These are phyloP conservation scores for Ambrosiella xylebori DNA, from an alignment of 2,329 filamentous ascomycete genomes.

Conservation along the genomic window DNA sequence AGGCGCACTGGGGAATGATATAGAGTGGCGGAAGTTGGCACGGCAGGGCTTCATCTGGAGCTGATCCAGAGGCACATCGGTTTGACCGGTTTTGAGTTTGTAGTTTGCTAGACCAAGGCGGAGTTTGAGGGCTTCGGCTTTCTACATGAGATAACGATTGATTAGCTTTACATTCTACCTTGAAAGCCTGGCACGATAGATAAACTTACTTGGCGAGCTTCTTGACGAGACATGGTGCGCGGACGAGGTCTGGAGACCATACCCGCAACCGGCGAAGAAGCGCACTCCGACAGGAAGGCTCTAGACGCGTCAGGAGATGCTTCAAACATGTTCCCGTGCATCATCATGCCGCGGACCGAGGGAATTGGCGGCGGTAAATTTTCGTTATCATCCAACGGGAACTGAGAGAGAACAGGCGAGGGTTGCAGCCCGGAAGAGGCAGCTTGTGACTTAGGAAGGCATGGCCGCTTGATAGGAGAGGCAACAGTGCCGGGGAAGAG, in stretches of 20 bases:
- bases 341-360: background rate
- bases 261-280: conserved; percentile 3
- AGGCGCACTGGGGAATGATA: conserved; percentile 46
- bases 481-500: conserved; percentile 2
- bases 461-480: background rate
- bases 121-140: conserved; percentile 47
- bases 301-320: conserved; percentile 10
- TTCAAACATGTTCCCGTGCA: conserved; percentile 6
- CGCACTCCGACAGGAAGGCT: conserved; percentile 9
- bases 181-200: background rate
- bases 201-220: conserved; percentile 23
- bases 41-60: conserved; percentile 36
- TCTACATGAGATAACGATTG: conserved; percentile 23
- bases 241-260: background rate
- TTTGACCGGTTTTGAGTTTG: conserved; percentile 59
- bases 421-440: conserved; percentile 6
- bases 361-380: background rate
- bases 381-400: background rate
- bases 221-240: conserved; percentile 9
- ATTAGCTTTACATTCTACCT: conserved; percentile 1
- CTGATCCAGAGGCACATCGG: conserved; percentile 43
- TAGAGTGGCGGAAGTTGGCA: conserved; percentile 53
- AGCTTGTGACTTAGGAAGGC: conserved; percentile 5
- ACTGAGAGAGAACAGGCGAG: conserved; percentile 6
- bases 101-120: conserved; percentile 57